Evolutionary conservation across 768 basidiomycete species (phyloP), one percentile per base, ranked within the genome.

Genomic region (Phallus indusiatus): DNA sequence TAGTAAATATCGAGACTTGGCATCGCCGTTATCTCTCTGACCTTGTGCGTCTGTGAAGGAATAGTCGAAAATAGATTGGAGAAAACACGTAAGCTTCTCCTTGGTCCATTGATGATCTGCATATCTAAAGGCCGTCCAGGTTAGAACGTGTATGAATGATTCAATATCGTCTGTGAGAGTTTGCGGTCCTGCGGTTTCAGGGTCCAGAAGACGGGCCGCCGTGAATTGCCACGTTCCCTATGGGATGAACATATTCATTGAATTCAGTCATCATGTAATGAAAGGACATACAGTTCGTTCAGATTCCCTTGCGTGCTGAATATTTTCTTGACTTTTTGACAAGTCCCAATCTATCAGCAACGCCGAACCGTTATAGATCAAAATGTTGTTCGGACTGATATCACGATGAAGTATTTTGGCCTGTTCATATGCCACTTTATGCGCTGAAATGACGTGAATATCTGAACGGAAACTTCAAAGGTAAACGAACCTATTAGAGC

Each of bases 381-480:
- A 63, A 37, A 64, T 37, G 48, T 64, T 64, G 24, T 53, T 50
- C 7, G 42, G n/a, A 37, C 64, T 64, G 20, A 64, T 61, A 24
- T 64, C 64, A 34, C 56, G 59, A 61, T 64, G 63, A 14, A 61
- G 47, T 46, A 64, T 61, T 16, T 49, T 35, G 18, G 37, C 50
- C 11, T 59, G 16, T 48, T 63, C 53, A 36, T 59, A 63, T 9
- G 58, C 46, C 56, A 34, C 37, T 47, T 47, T 48, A 35, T 63
- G 54, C 18, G 35, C 63, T 63, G 48, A 20, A 50, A 42, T 11
- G 4, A 42, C 4, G 12, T 22, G 4, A 22, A 51, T 51, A 34
- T 51, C 2, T 34, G 33, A 34, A 12, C 50, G 2, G 3, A 20
- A 4, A 51, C 5, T 20, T 22, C 50, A 22, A 48, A 48, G n/a